Evolutionary conservation across 2,329 filamentous ascomycete species (phyloP), one percentile per base, ranked within the genome.

Genomic region (Pestalotiopsis sp.): DNA sequence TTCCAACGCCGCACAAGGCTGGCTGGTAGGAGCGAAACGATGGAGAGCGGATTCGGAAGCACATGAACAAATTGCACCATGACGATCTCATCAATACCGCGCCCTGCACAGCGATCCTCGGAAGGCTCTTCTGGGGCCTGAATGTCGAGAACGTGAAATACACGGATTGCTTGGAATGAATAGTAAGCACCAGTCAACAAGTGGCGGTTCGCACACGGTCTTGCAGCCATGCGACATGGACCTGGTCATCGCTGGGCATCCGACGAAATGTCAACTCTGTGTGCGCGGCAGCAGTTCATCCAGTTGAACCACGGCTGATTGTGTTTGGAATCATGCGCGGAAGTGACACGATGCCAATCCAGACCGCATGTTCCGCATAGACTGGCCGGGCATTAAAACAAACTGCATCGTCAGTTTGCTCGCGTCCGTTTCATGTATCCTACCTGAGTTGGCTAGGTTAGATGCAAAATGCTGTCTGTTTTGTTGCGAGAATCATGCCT

Each of bases 11-110:
- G 63, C 17, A 41, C 45, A 66, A 45, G 62, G 62, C 41, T 45
- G 39, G 20, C 60, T 17, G 38, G 27, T 17, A 36, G 7, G n/a
- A 36, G 31, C 31, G 31, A 36, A 36, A 59, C 45, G 17, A 52
- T 11, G 17, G 45, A 27, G 23, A 52, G 67, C 59, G 66, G 25
- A 41, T 38, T 60, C 63, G 69, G 38, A 27, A 38, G 64, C 66
- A 70, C 17, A 65, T 59, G 56, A 69, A 41, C 67, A 58, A 65
- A 49, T 61, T 41, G 62, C 64, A 68, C 41, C 23, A 66, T 59
- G 65, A 20, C 66, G 65, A 69, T 70, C 70, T 69, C 66, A 58
- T 31, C 66, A 70, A 68, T 36, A 69, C 20, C 17, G 17, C 45
- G 67, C 67, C 68, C 45, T 52, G 45, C 45, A 3, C 45, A 52